A percentile compares a stretch with the other conserved stretches of the same genome.
These are phyloP conservation scores for Taphrina communis DNA, from an alignment of 1,139 yeast species.

Conservation along the genomic window DNA sequence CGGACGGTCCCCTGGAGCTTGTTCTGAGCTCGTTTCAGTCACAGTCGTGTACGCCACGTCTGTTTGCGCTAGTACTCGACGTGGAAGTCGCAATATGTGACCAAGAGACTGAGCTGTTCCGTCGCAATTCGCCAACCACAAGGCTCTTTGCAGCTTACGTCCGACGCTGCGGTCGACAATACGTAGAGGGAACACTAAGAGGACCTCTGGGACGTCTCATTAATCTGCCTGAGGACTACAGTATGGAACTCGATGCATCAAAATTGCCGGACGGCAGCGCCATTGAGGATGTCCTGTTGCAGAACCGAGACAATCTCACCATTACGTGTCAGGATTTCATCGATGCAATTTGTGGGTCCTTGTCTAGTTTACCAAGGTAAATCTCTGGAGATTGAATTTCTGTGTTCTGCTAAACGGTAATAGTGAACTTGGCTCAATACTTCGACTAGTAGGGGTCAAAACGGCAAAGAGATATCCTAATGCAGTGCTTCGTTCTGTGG, in stretches of 20 bases:
- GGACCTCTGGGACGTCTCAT: constrained; percentile 7
- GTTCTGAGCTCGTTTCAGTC: constrained; percentile 12
- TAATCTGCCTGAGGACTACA: constrained; percentile 5
- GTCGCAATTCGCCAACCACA: constrained; percentile 31
- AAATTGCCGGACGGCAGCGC: background rate
- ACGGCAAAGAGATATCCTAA: constrained; percentile 28
- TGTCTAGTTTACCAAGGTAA: constrained; percentile 2
- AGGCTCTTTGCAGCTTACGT: constrained; percentile 19
- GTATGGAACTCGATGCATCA: constrained; percentile 25
- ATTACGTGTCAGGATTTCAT: constrained; percentile 22
- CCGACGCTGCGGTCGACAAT: constrained; percentile 10
- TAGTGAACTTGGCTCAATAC: constrained; percentile 2
- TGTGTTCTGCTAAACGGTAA: background rate
- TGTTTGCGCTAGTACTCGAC: constrained; percentile 16
- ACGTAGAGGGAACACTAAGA: constrained; percentile 10
- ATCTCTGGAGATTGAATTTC: background rate
- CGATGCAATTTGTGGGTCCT: constrained; percentile 29
- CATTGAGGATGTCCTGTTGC: background rate
- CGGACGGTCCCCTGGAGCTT: constrained; percentile 6
- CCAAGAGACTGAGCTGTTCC: constrained; percentile 31
- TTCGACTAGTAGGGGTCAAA: constrained; percentile 11
- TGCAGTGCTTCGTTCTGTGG: constrained; percentile 22
- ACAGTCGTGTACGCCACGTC: constrained; percentile 7
- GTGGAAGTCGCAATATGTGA: constrained; percentile 21
- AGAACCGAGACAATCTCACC: constrained; percentile 12